Conservation (phyloP, 2,329 filamentous ascomycete species). For the Fusarium bactridioides region DNA sequence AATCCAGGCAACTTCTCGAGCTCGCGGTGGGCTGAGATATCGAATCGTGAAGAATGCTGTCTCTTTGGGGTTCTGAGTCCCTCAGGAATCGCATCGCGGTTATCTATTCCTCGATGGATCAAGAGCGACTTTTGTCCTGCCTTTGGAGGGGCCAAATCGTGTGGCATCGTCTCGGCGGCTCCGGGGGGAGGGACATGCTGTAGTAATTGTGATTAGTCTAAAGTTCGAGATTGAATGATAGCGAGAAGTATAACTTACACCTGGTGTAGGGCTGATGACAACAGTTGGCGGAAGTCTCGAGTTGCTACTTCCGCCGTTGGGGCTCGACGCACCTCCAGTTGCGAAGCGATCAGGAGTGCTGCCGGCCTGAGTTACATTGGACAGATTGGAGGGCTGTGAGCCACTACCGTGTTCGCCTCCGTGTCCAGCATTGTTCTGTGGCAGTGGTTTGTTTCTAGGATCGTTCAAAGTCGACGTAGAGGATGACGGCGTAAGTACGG, state of each 20-base stretch:
- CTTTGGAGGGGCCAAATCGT: slow-evolving; percentile 94
- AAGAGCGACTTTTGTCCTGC: slow-evolving; percentile 87
- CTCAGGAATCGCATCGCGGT: slow-evolving; percentile 90
- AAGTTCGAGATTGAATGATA: neutral
- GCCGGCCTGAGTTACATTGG: slow-evolving; percentile 48
- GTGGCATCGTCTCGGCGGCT: slow-evolving; percentile 96
- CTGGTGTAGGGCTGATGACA: slow-evolving; percentile 92
- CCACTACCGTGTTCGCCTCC: slow-evolving; percentile 53
- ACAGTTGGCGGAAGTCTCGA: slow-evolving; percentile 78
- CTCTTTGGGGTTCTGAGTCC: slow-evolving; percentile 94
- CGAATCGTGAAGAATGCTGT: slow-evolving; percentile 96
- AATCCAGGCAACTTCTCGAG: slow-evolving; percentile 97
- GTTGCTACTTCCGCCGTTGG: slow-evolving; percentile 47
- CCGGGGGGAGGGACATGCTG: slow-evolving; percentile 90
- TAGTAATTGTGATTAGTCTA: slow-evolving; percentile 14
- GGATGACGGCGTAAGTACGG: slow-evolving; percentile 80
- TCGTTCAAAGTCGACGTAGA: slow-evolving; percentile 90
- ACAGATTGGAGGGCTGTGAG: slow-evolving; percentile 51
- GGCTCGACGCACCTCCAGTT: slow-evolving; percentile 46
- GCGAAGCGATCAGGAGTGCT: slow-evolving; percentile 54
- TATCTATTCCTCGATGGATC: slow-evolving; percentile 84
- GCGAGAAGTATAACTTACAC: slow-evolving; percentile 65
- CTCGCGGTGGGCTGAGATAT: slow-evolving; percentile 96
- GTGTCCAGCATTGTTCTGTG: slow-evolving; percentile 60
- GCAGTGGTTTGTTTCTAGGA: slow-evolving; percentile 80